These are phyloP conservation scores for Candida insectalens DNA, from an alignment of 805 yeast species.

Conservation along the genomic window DNA sequence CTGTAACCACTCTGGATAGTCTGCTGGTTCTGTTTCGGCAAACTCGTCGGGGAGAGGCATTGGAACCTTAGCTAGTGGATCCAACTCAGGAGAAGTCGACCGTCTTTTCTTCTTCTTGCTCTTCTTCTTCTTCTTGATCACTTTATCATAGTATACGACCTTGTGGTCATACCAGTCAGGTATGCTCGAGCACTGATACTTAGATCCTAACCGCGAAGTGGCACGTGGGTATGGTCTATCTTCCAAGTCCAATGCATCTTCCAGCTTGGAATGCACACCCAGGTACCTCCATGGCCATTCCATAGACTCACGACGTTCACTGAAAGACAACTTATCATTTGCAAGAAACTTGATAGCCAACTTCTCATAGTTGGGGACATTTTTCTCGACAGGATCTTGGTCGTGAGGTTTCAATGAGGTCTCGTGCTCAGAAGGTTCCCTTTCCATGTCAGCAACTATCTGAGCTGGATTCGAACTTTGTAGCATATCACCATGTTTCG, in stretches of 20 bases:
- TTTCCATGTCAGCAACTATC: conserved; percentile 6
- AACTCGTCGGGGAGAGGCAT: conserved; percentile 36
- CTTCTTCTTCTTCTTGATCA: conserved; percentile 3
- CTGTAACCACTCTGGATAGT: conserved; percentile 68
- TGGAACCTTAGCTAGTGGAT: conserved; percentile 6
- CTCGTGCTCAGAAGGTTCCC: too few species aligned
- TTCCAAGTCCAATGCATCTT: conserved; percentile 68
- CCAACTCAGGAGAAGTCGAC: conserved; percentile 16
- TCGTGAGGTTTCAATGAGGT: too few species aligned
- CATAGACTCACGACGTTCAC: conserved; percentile 44
- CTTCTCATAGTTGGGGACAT: conserved; percentile 42
- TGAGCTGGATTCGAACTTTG: conserved; percentile 19
- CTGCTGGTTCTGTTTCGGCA: conserved; percentile 29
- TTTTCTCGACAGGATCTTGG: neutral
- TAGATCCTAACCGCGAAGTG: conserved; percentile 64
- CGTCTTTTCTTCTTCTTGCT: conserved; percentile 9
- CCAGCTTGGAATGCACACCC: conserved; percentile 64
- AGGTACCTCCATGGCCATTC: conserved; percentile 79
- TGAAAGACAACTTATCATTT: conserved; percentile 33
- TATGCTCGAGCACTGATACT: conserved; percentile 61
- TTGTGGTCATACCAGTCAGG: conserved; percentile 57
- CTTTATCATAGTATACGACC: conserved; percentile 52
- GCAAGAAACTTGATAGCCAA: conserved; percentile 44
- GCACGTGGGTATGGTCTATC: conserved; percentile 79
- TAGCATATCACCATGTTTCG: conserved; percentile 26